Percentiles rank a stretch among this genome's conserved stretches.
Conservation (phyloP, 257 asterid genomes). For the Solanum ossicruentum region DNA sequence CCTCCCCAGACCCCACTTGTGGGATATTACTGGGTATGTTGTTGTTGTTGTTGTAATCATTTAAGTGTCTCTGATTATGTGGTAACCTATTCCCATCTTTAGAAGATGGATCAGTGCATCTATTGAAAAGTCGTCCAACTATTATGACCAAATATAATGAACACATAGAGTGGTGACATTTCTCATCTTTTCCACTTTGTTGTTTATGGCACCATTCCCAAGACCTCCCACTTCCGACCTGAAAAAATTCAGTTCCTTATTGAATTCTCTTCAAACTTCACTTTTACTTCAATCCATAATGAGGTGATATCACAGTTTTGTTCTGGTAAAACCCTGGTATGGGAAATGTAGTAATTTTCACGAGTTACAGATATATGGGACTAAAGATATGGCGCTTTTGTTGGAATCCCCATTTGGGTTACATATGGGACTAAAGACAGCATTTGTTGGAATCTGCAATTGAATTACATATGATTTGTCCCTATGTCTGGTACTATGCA, state of each 20-base stretch:
- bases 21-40: too few relatives aligned
- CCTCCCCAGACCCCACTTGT: too few relatives aligned
- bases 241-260: not conserved
- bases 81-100: not conserved
- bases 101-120: not conserved
- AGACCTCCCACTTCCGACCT: not conserved
- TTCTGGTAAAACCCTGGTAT: not conserved
- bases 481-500: not conserved
- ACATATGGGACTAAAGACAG: not conserved
- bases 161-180: not conserved
- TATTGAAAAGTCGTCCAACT: not conserved
- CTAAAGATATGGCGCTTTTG: not conserved
- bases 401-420: not conserved
- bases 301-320: not conserved
- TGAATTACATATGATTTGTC: not conserved
- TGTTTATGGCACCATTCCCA: not conserved
- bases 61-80: not conserved
- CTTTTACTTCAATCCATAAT: not conserved
- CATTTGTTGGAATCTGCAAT: not conserved
- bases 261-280: not conserved
- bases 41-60: too few relatives aligned
- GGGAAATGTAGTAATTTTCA: not conserved
- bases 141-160: too few relatives aligned
- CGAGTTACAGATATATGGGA: not conserved
- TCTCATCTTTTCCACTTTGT: not conserved